Percentiles rank a stretch among this genome's conserved stretches.
Conservation (phyloP, 1,284 basidiomycete genomes). For the Xerocomus minutiporus region DNA sequence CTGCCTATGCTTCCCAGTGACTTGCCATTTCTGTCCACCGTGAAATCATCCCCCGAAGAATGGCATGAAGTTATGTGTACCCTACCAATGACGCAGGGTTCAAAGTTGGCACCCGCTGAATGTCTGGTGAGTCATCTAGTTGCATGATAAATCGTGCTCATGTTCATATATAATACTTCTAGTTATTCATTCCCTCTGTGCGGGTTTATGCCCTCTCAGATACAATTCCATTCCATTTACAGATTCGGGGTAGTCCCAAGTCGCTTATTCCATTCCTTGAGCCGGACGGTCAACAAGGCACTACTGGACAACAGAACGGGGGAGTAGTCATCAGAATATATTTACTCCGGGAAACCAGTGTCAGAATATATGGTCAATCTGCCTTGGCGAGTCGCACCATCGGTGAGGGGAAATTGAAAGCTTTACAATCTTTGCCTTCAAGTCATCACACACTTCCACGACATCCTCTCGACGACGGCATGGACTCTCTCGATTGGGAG, state of each 20-base stretch:
- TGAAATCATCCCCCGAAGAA: slow-evolving; percentile 32
- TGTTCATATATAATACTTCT: neutral
- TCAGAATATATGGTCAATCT: slow-evolving; percentile 18
- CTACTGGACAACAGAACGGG: neutral
- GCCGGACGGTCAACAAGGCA: slow-evolving; percentile 2
- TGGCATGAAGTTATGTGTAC: slow-evolving; percentile 29
- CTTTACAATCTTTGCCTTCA: slow-evolving; percentile 8
- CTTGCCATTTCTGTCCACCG: slow-evolving; percentile 26
- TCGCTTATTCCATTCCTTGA: slow-evolving; percentile 30
- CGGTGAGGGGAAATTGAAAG: slow-evolving; percentile 23
- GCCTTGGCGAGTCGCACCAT: slow-evolving; percentile 6
- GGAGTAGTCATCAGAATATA: slow-evolving; percentile 23
- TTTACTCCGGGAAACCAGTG: slow-evolving; percentile 19
- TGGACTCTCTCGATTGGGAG: slow-evolving; percentile 31
- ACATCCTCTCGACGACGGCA: slow-evolving; percentile 12
- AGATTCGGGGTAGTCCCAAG: slow-evolving; percentile 24
- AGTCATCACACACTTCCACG: slow-evolving; percentile 2
- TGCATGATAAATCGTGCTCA: neutral
- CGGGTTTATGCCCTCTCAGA: slow-evolving; percentile 26
- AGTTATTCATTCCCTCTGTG: slow-evolving; percentile 32
- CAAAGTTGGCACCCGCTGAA: slow-evolving; percentile 21
- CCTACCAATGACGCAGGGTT: slow-evolving; percentile 20
- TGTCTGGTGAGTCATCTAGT: slow-evolving; percentile 25
- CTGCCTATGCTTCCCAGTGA: slow-evolving; percentile 26
- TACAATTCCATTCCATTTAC: slow-evolving; percentile 32